Conservation (phyloP, 2,329 filamentous ascomycete species). For the Penicillium crustosum region DNA sequence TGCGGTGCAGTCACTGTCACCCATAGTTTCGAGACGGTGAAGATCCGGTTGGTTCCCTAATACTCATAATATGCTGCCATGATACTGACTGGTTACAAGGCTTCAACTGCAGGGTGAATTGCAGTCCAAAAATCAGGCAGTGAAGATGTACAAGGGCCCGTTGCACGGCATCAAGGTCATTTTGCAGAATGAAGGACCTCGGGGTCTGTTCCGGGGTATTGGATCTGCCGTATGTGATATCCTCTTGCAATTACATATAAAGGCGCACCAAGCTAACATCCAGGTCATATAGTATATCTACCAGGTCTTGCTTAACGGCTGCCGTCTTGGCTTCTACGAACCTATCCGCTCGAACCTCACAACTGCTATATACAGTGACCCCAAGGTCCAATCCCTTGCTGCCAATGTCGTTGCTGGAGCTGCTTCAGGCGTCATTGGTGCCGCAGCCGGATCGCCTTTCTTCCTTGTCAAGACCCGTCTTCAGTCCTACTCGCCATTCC, state of each 20-base stretch:
- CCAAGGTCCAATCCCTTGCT: slow-evolving; percentile 75
- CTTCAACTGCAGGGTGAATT: slow-evolving; percentile 97
- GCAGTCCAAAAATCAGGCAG: slow-evolving; percentile 78
- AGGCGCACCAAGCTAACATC: neutral
- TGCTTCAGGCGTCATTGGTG: slow-evolving; percentile 83
- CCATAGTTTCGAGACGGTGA: slow-evolving; percentile 97
- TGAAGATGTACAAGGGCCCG: slow-evolving; percentile 85
- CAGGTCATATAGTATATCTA: slow-evolving; percentile 70
- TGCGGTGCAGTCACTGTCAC: slow-evolving; percentile 97
- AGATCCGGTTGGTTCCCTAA: slow-evolving; percentile 73
- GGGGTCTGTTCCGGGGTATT: slow-evolving; percentile 83
- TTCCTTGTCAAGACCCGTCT: slow-evolving; percentile 97
- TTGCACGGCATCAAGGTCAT: slow-evolving; percentile 90
- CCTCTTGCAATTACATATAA: neutral
- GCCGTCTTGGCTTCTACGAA: slow-evolving; percentile 95
- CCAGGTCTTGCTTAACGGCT: slow-evolving; percentile 94
- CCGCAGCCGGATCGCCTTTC: slow-evolving; percentile 90
- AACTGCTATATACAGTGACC: slow-evolving; percentile 67
- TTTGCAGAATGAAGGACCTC: slow-evolving; percentile 81
- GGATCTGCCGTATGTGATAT: slow-evolving; percentile 66
- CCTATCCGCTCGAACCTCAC: slow-evolving; percentile 76
- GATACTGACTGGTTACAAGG: slow-evolving; percentile 47
- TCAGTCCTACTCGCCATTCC: slow-evolving; percentile 88
- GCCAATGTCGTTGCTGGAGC: slow-evolving; percentile 95
- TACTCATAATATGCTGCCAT: neutral